Conservation (phyloP, 2,329 filamentous ascomycete species). For the Fusarium sp. region DNA sequence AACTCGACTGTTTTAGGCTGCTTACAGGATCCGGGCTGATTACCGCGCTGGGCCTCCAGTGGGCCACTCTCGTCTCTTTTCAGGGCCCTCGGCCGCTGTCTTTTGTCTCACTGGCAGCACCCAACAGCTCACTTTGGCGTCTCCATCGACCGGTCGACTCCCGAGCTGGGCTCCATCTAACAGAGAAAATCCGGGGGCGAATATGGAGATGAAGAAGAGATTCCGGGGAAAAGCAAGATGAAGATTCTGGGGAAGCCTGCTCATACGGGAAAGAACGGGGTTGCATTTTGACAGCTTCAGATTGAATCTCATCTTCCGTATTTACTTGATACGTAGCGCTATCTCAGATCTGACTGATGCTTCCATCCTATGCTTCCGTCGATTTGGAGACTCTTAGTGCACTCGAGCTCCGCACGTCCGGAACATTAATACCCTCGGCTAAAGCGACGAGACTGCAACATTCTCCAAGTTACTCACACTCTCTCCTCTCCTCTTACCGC, state of each 20-base stretch:
- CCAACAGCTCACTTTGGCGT: constrained; percentile 24
- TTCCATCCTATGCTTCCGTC: background rate
- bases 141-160: constrained; percentile 24
- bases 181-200: background rate
- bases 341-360: background rate
- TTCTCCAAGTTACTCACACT: constrained; percentile 26
- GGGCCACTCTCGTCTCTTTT: background rate
- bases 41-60: constrained; percentile 21
- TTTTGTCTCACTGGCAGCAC: background rate
- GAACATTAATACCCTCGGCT: constrained; percentile 22
- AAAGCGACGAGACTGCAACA: constrained; percentile 5
- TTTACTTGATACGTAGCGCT: background rate
- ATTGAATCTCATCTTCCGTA: background rate
- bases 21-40: constrained; percentile 29
- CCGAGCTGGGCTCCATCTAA: constrained; percentile 15
- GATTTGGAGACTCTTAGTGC: constrained; percentile 1
- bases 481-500: constrained; percentile 13
- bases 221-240: constrained; percentile 28
- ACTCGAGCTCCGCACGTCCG: constrained; percentile 30
- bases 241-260: constrained; percentile 35
- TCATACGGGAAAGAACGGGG: constrained; percentile 5
- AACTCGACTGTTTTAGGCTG: background rate
- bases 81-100: constrained; percentile 2
- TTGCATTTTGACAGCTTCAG: constrained; percentile 4
- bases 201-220: constrained; percentile 18